Evolutionary conservation across 176 grass and related monocot species (phyloP).

Genomic region (Musa itinerans): DNA sequence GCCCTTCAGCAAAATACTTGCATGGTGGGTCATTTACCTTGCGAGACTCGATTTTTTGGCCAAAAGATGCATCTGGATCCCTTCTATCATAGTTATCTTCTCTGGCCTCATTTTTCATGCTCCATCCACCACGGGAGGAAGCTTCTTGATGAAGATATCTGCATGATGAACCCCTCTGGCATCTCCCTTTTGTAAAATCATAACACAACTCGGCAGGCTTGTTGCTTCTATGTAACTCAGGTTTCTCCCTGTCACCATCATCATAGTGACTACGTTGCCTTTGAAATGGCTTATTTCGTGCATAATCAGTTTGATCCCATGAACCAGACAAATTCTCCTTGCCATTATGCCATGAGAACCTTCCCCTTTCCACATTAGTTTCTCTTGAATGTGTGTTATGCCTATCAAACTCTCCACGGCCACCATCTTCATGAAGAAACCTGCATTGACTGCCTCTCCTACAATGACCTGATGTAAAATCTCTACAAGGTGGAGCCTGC

Average conservation of each 20-base stretch:
- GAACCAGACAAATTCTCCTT: slow-evolving; percentile 46
- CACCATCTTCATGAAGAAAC: slow-evolving; percentile 73
- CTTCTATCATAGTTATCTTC: slow-evolving; percentile 27
- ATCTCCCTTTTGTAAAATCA: slow-evolving; percentile 86
- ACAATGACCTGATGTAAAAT: slow-evolving; percentile 79
- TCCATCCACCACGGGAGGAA: slow-evolving; percentile 51
- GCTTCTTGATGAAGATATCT: slow-evolving; percentile 58
- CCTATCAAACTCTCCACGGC: slow-evolving; percentile 34
- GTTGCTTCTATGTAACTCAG: slow-evolving; percentile 40
- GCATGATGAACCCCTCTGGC: slow-evolving; percentile 63
- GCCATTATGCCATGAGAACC: slow-evolving; percentile 28
- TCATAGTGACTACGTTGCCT: slow-evolving; percentile 46
- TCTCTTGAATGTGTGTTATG: slow-evolving; percentile 44
- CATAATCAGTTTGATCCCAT: slow-evolving; percentile 54
- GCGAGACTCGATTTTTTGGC: slow-evolving; percentile 37
- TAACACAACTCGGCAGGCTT: slow-evolving; percentile 45
- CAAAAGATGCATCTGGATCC: slow-evolving; percentile 47
- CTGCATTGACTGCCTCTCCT: slow-evolving; percentile 68
- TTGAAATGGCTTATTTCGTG: slow-evolving; percentile 35
- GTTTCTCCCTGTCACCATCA: slow-evolving; percentile 50
- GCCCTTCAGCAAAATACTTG: slow-evolving; percentile 83
- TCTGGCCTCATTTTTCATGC: slow-evolving; percentile 46
- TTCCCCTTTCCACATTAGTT: slow-evolving; percentile 20
- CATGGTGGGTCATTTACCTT: slow-evolving; percentile 56
- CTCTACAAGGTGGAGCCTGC: slow-evolving; percentile 50